Conservation (phyloP, 495 filamentous ascomycete species). For the Aspergillus olivimuriae region DNA sequence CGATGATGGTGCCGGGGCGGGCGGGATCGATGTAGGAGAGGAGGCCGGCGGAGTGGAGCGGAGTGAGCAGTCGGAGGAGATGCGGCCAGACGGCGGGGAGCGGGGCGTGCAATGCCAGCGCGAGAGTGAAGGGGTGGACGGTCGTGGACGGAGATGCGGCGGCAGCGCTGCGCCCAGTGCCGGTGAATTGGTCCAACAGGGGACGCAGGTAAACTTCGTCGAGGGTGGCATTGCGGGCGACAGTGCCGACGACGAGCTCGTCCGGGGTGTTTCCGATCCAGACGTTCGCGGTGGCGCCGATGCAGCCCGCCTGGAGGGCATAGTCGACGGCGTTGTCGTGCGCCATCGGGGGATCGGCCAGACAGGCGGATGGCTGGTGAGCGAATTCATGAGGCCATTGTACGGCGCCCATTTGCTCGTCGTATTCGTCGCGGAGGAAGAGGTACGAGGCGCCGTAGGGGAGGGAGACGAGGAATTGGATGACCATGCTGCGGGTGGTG, state of each 20-base stretch:
- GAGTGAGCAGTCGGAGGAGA: too few species aligned
- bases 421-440: constrained; percentile 2
- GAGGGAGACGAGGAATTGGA: constrained; percentile 17
- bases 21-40: too few species aligned
- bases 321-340: constrained; percentile 53
- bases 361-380: constrained; percentile 39
- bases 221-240: too few species aligned
- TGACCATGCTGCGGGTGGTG: constrained; percentile 16
- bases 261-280: constrained; percentile 57
- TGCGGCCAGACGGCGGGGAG: too few species aligned
- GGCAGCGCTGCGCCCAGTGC: too few species aligned
- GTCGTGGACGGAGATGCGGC: too few species aligned
- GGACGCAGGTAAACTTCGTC: constrained; percentile 41
- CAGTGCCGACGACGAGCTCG: too few species aligned
- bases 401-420: constrained; percentile 5
- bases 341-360: constrained; percentile 67
- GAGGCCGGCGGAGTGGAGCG: too few species aligned
- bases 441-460: constrained; percentile 12
- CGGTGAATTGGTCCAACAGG: too few species aligned
- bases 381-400: constrained; percentile 22
- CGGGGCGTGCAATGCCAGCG: too few species aligned
- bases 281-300: constrained; percentile 69
- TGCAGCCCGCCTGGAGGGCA: constrained; percentile 46
- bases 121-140: too few species aligned
- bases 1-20: too few species aligned